Conservation (phyloP, 2,329 filamentous ascomycete species). For the Ceratocystis eucalypticola region DNA sequence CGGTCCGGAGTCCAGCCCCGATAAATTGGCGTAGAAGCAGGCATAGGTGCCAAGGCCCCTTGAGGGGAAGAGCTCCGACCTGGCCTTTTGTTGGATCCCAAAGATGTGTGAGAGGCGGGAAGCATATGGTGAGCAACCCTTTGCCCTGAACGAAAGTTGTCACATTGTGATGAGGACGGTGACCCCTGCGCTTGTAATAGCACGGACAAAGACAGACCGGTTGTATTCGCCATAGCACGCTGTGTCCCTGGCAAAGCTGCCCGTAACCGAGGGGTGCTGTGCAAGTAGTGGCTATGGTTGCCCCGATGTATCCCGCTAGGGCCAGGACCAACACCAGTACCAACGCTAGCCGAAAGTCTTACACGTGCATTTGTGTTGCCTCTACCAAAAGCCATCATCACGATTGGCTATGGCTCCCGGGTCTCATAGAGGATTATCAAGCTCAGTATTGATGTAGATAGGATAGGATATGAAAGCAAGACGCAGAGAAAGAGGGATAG, state of each 20-base stretch:
- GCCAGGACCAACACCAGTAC: background rate
- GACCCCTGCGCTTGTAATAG: background rate
- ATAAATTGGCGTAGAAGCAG: background rate
- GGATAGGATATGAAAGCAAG: background rate
- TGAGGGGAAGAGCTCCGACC: background rate
- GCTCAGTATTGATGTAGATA: no score
- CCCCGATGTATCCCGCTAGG: background rate
- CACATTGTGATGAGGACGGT: background rate
- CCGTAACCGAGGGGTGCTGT: background rate
- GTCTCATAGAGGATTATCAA: background rate
- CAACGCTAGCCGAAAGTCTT: slow-evolving; percentile 3
- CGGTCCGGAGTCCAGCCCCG: slow-evolving; percentile 7
- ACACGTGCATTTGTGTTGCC: slow-evolving; percentile 8
- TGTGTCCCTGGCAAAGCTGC: background rate
- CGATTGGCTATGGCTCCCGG: background rate
- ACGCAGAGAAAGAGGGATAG: no score
- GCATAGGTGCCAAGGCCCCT: background rate
- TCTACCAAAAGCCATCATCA: slow-evolving; percentile 12
- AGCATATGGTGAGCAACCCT: background rate
- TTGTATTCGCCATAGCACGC: background rate
- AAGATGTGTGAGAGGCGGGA: background rate
- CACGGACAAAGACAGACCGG: background rate
- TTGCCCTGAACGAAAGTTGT: background rate
- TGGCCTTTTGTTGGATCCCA: background rate
- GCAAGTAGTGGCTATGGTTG: background rate